Conservation (phyloP, 2,329 filamentous ascomycete species). For the Aaosphaeria pasadenensis region DNA sequence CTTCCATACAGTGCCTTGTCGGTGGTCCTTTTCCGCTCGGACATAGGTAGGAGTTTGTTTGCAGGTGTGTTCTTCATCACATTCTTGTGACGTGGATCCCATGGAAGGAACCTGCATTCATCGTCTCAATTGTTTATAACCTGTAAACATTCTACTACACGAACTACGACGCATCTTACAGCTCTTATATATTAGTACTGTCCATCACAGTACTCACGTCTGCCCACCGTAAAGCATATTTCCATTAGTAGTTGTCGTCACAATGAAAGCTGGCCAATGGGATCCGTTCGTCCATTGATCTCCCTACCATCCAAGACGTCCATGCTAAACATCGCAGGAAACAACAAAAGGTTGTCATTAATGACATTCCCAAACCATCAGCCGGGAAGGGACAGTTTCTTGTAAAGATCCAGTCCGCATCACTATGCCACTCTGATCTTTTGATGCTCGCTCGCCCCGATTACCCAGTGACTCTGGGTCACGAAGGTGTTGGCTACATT, state of each 20-base stretch:
- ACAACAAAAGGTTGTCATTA: slow-evolving; percentile 26
- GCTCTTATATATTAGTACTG: background rate
- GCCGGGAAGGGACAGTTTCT: slow-evolving; percentile 24
- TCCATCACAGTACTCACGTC: slow-evolving; percentile 12
- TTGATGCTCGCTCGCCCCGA: slow-evolving; percentile 23
- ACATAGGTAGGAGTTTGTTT: background rate
- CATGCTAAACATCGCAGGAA: slow-evolving; percentile 10
- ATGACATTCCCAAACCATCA: slow-evolving; percentile 22
- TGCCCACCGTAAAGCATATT: background rate
- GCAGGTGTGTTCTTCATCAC: background rate
- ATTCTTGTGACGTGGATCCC: background rate
- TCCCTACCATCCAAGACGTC: background rate
- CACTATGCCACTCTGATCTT: slow-evolving; percentile 30
- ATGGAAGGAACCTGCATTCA: too few relatives aligned
- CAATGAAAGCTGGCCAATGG: slow-evolving; percentile 31
- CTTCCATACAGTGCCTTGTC: background rate
- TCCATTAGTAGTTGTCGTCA: background rate
- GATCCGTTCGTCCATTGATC: slow-evolving; percentile 14
- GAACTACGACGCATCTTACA: too few relatives aligned
- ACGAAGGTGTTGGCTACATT: slow-evolving; percentile 48
- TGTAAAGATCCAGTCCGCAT: slow-evolving; percentile 28
- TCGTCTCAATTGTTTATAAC: too few relatives aligned
- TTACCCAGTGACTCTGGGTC: slow-evolving; percentile 38
- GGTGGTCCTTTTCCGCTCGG: background rate
- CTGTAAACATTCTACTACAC: too few relatives aligned